Base-by-base conservation (phyloP, 441 rosid genomes). In the Populus tomentosa region DNA sequence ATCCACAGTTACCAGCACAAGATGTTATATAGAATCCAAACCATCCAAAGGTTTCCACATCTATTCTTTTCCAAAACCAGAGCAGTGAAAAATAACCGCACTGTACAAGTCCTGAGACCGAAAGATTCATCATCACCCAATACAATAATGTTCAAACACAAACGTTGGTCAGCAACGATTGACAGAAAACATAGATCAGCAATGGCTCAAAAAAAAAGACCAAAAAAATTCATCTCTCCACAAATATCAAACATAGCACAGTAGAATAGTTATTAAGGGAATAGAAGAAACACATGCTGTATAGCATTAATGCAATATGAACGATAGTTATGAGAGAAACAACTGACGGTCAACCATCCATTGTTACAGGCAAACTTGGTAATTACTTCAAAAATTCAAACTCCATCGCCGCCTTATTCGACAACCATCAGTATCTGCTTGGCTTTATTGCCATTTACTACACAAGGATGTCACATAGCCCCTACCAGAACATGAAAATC, bases 401-500 rank as follows among this genome's bases (percentile, higher is more conserved):
- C 26, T 42, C 35, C 77, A 74, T 8, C 11, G n/a, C 18, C 1
- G 7, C 20, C 59, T 59, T 24, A 24, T 40, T 28, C 59, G 26
- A 65, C 42, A 71, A 65, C 38, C 71, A 16, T 71, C 71, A 32
- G 50, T 65, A 61, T 38, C 66, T 8, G 36, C 78, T 24, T 33
- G 32, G 56, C 46, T 68, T 68, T 72, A 71, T 64, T 67, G 73
- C 35, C 73, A 50, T 65, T 30, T 61, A 74, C 35, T 36, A 24
- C 65, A 42, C 26, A 64, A 35, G 18, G 10, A 38, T 23, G 66
- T 59, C 56, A 33, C 42, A 46, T 18, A 63, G 82, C 30, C 59
- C 62, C 16, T 24, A 38, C 28, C 66, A 21, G n/a, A 74, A 50
- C 67, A 68, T 38, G 7, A 20, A 75, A 18, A 35, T 21, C 13